These are phyloP conservation scores for Dactylellina leptospora DNA, from an alignment of 2,329 filamentous ascomycete genomes.

Conservation along the genomic window DNA sequence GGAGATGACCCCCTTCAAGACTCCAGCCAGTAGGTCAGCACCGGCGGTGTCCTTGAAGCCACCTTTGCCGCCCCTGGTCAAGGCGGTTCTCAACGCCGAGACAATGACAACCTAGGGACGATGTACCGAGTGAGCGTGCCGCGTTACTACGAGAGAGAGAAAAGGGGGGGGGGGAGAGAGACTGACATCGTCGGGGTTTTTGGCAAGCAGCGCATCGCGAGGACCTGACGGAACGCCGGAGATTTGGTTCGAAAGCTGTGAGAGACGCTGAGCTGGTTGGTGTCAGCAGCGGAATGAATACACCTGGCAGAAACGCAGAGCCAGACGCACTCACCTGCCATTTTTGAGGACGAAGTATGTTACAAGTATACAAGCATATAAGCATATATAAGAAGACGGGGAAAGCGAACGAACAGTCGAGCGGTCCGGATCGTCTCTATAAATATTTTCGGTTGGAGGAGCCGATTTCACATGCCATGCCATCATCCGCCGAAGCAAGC, in stretches of 20 bases:
- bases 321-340: constrained; percentile 28
- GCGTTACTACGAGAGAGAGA: no score
- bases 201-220: constrained; percentile 69
- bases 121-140: no score
- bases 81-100: constrained; percentile 85
- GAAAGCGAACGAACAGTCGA: no score
- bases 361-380: no score
- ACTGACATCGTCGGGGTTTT: constrained; percentile 73
- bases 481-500: no score
- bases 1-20: constrained; percentile 80
- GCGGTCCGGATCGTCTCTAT: no score
- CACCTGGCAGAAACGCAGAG: background rate
- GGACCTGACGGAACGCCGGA: constrained; percentile 62
- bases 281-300: background rate
- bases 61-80: constrained; percentile 92
- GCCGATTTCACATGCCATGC: constrained; percentile 38
- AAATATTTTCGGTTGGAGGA: constrained; percentile 8
- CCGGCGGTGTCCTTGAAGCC: constrained; percentile 94
- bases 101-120: constrained; percentile 92
- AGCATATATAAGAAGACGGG: no score
- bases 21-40: constrained; percentile 83
- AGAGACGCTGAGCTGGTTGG: constrained; percentile 54
- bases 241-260: constrained; percentile 56
- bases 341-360: constrained; percentile 1
- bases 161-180: background rate